Base-by-base conservation (phyloP, 345 rosid genomes). In the Kernera saxatilis region DNA sequence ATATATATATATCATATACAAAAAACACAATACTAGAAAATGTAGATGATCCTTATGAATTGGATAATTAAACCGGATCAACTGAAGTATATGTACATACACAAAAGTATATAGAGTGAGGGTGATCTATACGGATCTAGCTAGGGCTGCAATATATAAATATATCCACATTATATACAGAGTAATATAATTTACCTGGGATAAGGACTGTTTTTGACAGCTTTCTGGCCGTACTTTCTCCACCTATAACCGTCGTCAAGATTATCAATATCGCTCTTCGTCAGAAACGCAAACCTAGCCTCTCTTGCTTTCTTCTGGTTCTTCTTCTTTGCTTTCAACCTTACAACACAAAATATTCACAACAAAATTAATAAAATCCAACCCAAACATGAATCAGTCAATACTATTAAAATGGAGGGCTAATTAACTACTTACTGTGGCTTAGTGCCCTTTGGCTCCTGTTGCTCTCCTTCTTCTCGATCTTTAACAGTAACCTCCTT, bases 191-290 rank as follows among this genome's bases (percentile, higher is more conserved):
- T 1, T 40, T 66, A 95, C 99, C 99, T 90, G 59, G 99, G 99
- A 76, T 81, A 85, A 53, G 97, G 98, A 82, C 98, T 95, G 75
- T 92, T 92, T 70, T 92, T 95, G 52, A 95, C 98, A 63, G 99
- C 96, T 79, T 95, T 95, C 46, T 95, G 99, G 46, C 99, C 99
- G 79, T 95, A 95, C 68, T 95, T 95, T 64, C 99, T 88, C 99
- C 99, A 95, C 32, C 98, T 81, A 69, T 82, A 95, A 14, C 99
- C 98, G 40, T 95, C 99, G 58, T 95, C 99, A n/a, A 95, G 81
- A 25, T 92, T 92, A 82, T 95, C 98, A 33, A 92, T 81, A 63
- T 95, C 98, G 30, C 96, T 92, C 87, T 92, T 87, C 0, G 99
- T 95, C 83, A 95, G 85, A 88, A 95, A 95, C 45, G 99, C 99